phyloP scores from a whole-genome alignment of 768 basidiomycete species.

The Tylopilus cervinicoccineus region DNA sequence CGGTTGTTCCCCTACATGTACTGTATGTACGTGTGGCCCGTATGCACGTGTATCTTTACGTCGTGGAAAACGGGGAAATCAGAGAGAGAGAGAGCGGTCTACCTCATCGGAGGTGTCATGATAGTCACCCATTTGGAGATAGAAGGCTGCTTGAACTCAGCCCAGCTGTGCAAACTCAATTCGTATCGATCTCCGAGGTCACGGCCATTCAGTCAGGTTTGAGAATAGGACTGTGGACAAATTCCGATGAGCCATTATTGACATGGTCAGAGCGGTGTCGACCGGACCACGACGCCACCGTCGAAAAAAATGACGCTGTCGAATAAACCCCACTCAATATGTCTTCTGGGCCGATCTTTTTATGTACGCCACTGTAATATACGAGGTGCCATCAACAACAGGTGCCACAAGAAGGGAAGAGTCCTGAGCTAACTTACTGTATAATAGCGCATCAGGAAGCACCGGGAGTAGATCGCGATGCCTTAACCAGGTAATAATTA shows the following conservation, averaged over 20 bases:
- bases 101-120: constrained; percentile 9
- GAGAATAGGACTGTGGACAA: constrained; percentile 18
- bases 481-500: constrained; percentile 13
- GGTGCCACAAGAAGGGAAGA: constrained; percentile 16
- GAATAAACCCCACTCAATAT: constrained; percentile 10
- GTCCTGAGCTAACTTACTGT: constrained; percentile 1
- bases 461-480: constrained; percentile 19
- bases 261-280: constrained; percentile 15
- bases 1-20: constrained; percentile 6
- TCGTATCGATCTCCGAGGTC: constrained; percentile 22
- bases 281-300: constrained; percentile 21
- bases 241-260: constrained; percentile 17
- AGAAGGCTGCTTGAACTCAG: constrained; percentile 15
- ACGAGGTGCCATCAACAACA: constrained; percentile 9
- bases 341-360: constrained; percentile 16
- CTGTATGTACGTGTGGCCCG: not conserved
- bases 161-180: constrained; percentile 23
- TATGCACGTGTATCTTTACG: constrained; percentile 18
- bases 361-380: constrained; percentile 18
- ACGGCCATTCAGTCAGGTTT: constrained; percentile 11
- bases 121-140: constrained; percentile 21
- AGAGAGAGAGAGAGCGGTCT: no score
- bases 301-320: constrained; percentile 16
- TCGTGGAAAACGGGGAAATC: constrained; percentile 9
- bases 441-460: constrained; percentile 20